A percentile compares a stretch with the other conserved stretches of the same genome.
Evolutionary conservation across 441 rosid species (phyloP).

Genomic region (Codiaeum variegatum): DNA sequence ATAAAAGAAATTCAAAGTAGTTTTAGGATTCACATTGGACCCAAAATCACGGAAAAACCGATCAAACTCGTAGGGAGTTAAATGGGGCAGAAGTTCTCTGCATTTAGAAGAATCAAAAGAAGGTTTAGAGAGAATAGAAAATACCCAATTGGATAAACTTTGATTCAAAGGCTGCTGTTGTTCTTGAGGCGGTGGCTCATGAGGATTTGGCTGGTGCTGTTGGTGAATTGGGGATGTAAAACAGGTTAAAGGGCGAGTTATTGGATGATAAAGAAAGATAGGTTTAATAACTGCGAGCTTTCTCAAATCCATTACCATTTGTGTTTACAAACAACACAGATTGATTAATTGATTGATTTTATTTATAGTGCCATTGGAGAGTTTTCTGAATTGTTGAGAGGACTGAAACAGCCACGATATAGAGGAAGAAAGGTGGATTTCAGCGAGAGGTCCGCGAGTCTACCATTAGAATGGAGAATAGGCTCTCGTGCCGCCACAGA

Average conservation of each 20-base stretch:
- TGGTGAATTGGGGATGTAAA: constrained; percentile 25
- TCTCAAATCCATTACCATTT: constrained; percentile 50
- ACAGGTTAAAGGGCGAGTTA: constrained; percentile 40
- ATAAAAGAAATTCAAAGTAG: constrained; percentile 55
- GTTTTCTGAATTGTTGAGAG: not conserved
- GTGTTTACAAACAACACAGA: too few species aligned
- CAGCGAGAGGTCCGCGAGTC: not conserved
- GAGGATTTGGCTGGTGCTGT: constrained; percentile 21
- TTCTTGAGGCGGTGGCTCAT: constrained; percentile 20
- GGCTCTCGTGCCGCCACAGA: not conserved
- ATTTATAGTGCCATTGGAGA: constrained; percentile 11
- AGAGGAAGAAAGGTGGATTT: not conserved
- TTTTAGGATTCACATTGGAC: constrained; percentile 21
- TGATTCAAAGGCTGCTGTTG: constrained; percentile 32
- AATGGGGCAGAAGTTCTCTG: constrained; percentile 34
- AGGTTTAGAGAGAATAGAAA: constrained; percentile 47
- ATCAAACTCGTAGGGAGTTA: constrained; percentile 64
- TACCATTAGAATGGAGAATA: not conserved
- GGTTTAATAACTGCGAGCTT: constrained; percentile 33
- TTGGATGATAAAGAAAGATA: constrained; percentile 22
- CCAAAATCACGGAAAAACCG: constrained; percentile 30
- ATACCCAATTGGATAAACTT: constrained; percentile 35
- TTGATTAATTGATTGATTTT: too few species aligned
- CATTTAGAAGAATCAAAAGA: constrained; percentile 50
- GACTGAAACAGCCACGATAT: not conserved